Evolutionary conservation across 192 early-diverging fungal genomes (phyloP), one percentile per base, ranked within the genome.

Genomic region (Globomyces pollinis-pini): DNA sequence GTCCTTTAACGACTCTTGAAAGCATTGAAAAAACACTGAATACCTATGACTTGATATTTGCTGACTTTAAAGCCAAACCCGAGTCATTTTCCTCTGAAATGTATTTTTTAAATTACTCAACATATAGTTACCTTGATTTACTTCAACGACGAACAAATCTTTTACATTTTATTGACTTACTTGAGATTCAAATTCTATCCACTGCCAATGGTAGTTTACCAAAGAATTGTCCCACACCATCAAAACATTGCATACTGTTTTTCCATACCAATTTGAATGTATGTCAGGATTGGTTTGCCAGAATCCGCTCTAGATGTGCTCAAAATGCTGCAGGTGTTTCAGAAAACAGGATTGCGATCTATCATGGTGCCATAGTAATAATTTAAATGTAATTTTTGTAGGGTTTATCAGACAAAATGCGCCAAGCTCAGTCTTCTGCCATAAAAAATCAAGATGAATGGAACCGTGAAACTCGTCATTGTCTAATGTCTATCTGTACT

Each of bases 261-360:
- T 90, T 91, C 35, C 55, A 74, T 47, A 72, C 84, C 5, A 92
- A 92, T 63, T 71, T 74, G 11, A 76, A 74, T 34, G 74, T 84
- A 11, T 89, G 87, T 57, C 77, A 88, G 23, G 90, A 92, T 30
- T 92, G 88, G 82, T 91, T 91, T 35, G 34, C 64, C 2, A 66
- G 87, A 2, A 73, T 89, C 6, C 63, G 89, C 39, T 57, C 68
- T 16, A 59, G 62, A 20, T 42, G 13, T 41, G n/a, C n/a, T n/a
- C n/a, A n/a, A n/a, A n/a, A n/a, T n/a, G n/a, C n/a, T n/a, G n/a
- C n/a, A n/a, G n/a, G n/a, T n/a, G n/a, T n/a, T n/a, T n/a, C n/a
- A n/a, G n/a, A n/a, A n/a, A n/a, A n/a, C n/a, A n/a, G n/a, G n/a
- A n/a, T n/a, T n/a, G n/a, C n/a, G n/a, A n/a, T n/a, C n/a, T n/a